A percentile compares a stretch with the other conserved stretches of the same genome.
These are phyloP conservation scores for Ustilago nuda DNA, from an alignment of 1,284 basidiomycete genomes.

Conservation along the genomic window DNA sequence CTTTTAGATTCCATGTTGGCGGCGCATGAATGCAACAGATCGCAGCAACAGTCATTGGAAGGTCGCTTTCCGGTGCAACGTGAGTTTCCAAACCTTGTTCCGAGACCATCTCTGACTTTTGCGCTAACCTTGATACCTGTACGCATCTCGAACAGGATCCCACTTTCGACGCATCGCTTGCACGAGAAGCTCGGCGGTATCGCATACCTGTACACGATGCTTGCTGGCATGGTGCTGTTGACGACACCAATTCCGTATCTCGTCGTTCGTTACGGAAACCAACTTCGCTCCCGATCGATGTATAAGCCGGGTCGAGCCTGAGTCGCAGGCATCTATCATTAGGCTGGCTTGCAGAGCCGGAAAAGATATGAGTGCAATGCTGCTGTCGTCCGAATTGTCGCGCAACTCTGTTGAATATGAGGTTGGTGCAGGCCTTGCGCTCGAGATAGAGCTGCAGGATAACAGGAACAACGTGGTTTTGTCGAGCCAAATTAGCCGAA, in stretches of 20 bases:
- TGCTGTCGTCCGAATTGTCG: background rate
- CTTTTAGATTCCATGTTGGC: background rate
- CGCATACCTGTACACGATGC: slow-evolving; percentile 35
- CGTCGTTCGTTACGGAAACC: slow-evolving; percentile 21
- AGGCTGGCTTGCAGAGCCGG: background rate
- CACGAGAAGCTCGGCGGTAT: slow-evolving; percentile 44
- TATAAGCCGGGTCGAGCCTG: slow-evolving; percentile 29
- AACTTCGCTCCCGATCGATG: slow-evolving; percentile 31
- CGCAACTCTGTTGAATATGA: background rate
- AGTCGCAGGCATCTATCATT: background rate
- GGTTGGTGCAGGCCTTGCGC: background rate
- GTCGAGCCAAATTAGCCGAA: slow-evolving; percentile 10
- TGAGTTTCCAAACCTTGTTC: slow-evolving; percentile 8
- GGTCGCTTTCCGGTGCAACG: slow-evolving; percentile 44
- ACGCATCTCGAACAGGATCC: slow-evolving; percentile 14
- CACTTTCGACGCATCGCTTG: slow-evolving; percentile 30
- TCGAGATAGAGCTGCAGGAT: background rate
- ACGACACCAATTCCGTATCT: slow-evolving; percentile 27
- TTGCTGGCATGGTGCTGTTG: slow-evolving; percentile 34
- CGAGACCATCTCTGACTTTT: background rate
- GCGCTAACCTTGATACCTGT: background rate
- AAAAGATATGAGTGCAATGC: background rate
- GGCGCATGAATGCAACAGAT: slow-evolving; percentile 15
- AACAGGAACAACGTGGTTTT: slow-evolving; percentile 5
- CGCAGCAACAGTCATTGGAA: slow-evolving; percentile 41